A percentile compares a stretch with the other conserved stretches of the same genome.
Evolutionary conservation across 2,329 filamentous ascomycete genomes (phyloP).

Genomic region (Hawksworthiomyces lignivorus): DNA sequence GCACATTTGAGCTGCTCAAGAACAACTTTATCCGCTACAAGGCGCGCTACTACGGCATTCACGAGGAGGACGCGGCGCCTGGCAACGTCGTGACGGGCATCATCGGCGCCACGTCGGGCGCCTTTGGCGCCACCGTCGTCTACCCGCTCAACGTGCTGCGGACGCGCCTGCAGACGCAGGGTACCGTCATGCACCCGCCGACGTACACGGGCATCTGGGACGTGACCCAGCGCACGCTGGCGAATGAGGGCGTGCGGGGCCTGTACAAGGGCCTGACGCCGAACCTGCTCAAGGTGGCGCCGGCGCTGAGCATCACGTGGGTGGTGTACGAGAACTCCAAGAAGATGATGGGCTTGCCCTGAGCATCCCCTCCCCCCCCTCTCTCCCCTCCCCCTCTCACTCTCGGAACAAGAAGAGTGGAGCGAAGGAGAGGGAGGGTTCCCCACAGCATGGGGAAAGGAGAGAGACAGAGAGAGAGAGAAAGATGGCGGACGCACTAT

Average conservation of each 20-base stretch:
- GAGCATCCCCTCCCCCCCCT: no score
- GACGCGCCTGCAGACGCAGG: slow-evolving; percentile 87
- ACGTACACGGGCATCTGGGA: slow-evolving; percentile 90
- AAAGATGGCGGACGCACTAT: no score
- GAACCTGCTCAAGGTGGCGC: slow-evolving; percentile 92
- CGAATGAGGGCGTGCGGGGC: slow-evolving; percentile 74
- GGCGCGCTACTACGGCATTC: slow-evolving; percentile 59
- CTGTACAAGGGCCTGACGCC: slow-evolving; percentile 93
- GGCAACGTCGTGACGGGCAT: slow-evolving; percentile 78
- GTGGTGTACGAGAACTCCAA: slow-evolving; percentile 91
- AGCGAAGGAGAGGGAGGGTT: background rate
- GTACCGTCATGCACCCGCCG: slow-evolving; percentile 80
- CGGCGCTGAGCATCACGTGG: slow-evolving; percentile 91
- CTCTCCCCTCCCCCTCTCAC: no score
- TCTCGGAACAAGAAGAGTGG: no score
- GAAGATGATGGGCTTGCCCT: slow-evolving; percentile 52
- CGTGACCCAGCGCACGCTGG: slow-evolving; percentile 74
- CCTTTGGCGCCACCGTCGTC: slow-evolving; percentile 85
- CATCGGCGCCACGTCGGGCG: slow-evolving; percentile 86
- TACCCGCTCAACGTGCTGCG: slow-evolving; percentile 92
- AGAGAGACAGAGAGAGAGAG: background rate
- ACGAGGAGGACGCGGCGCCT: slow-evolving; percentile 76
- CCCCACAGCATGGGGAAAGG: background rate
- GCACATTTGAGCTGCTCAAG: slow-evolving; percentile 91
- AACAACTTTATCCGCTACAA: slow-evolving; percentile 61